phyloP scores from a whole-genome alignment of 2,329 filamentous ascomycete species.

The Ceratocystis albifundus region DNA sequence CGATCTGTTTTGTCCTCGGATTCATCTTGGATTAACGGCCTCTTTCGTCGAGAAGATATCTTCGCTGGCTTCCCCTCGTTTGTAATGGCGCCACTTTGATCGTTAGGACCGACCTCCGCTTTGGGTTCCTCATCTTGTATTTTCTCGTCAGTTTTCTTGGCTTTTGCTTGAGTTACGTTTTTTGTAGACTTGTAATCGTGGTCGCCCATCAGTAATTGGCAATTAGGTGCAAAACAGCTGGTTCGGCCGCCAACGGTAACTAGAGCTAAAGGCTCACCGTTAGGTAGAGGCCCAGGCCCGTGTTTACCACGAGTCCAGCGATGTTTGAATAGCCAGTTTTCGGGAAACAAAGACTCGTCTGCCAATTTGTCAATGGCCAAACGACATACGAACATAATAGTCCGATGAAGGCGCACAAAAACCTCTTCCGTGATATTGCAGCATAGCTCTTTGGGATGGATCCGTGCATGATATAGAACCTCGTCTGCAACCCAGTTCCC shows the following conservation, averaged over 20 bases:
- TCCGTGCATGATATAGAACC: slow-evolving; percentile 72
- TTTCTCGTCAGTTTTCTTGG: background rate
- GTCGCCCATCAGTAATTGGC: slow-evolving; percentile 43
- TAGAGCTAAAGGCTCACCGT: slow-evolving; percentile 72
- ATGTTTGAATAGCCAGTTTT: slow-evolving; percentile 78
- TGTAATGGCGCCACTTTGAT: slow-evolving; percentile 5
- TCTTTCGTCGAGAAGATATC: slow-evolving; percentile 23
- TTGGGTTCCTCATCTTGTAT: background rate
- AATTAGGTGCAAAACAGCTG: slow-evolving; percentile 70
- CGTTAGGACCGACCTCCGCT: background rate
- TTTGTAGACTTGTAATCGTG: background rate
- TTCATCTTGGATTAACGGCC: slow-evolving; percentile 27
- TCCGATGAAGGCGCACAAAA: slow-evolving; percentile 57
- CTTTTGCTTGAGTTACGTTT: background rate
- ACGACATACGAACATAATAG: slow-evolving; percentile 67
- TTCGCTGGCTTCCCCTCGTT: slow-evolving; percentile 11
- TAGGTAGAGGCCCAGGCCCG: slow-evolving; percentile 56
- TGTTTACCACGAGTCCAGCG: slow-evolving; percentile 88
- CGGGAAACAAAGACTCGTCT: slow-evolving; percentile 72
- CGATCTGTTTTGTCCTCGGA: slow-evolving; percentile 23
- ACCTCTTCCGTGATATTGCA: slow-evolving; percentile 65
- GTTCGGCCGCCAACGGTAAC: slow-evolving; percentile 85
- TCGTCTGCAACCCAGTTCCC: slow-evolving; percentile 98
- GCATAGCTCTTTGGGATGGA: slow-evolving; percentile 90
- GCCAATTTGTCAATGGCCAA: slow-evolving; percentile 67